A percentile compares a stretch with the other conserved stretches of the same genome.
Evolutionary conservation across 2,329 filamentous ascomycete species (phyloP).

Genomic region (Colletotrichum kahawae): DNA sequence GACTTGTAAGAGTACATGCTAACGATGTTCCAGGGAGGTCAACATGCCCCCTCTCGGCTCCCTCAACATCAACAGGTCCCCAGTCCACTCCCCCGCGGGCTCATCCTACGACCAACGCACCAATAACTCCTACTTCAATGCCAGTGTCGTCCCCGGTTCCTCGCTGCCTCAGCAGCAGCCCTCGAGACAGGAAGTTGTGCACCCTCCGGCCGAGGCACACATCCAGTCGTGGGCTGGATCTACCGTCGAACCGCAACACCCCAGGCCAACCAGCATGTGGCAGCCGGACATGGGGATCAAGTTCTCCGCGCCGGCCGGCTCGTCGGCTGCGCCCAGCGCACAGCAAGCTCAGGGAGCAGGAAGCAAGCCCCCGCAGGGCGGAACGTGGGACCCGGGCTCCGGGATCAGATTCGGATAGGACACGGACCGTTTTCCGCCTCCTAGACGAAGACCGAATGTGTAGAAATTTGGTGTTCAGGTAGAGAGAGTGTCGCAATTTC

Average conservation of each 20-base stretch:
- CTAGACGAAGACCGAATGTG: background rate
- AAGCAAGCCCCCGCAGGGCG: slow-evolving; percentile 31
- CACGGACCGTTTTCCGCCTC: background rate
- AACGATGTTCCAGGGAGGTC: slow-evolving; percentile 45
- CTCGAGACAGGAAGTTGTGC: slow-evolving; percentile 28
- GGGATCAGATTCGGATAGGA: slow-evolving; percentile 61
- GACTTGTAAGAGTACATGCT: background rate
- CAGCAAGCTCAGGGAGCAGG: slow-evolving; percentile 20
- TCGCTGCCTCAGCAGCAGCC: slow-evolving; percentile 15
- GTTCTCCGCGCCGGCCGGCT: slow-evolving; percentile 60
- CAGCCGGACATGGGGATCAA: slow-evolving; percentile 81
- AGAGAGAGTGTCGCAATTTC: background rate
- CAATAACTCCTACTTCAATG: slow-evolving; percentile 20
- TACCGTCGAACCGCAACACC: slow-evolving; percentile 62
- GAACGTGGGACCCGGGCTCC: slow-evolving; percentile 64
- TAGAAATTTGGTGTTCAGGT: background rate
- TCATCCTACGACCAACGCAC: slow-evolving; percentile 21
- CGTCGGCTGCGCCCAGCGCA: slow-evolving; percentile 25
- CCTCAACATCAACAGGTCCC: slow-evolving; percentile 41
- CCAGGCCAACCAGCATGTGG: slow-evolving; percentile 67
- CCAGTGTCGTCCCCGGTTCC: slow-evolving; percentile 10
- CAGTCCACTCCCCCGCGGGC: slow-evolving; percentile 26
- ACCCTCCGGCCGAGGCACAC: slow-evolving; percentile 48
- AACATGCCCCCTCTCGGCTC: slow-evolving; percentile 56
- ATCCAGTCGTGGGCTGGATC: slow-evolving; percentile 63